Evolutionary conservation across 2,329 filamentous ascomycete genomes (phyloP).

Genomic region (Westerdykella sp.): DNA sequence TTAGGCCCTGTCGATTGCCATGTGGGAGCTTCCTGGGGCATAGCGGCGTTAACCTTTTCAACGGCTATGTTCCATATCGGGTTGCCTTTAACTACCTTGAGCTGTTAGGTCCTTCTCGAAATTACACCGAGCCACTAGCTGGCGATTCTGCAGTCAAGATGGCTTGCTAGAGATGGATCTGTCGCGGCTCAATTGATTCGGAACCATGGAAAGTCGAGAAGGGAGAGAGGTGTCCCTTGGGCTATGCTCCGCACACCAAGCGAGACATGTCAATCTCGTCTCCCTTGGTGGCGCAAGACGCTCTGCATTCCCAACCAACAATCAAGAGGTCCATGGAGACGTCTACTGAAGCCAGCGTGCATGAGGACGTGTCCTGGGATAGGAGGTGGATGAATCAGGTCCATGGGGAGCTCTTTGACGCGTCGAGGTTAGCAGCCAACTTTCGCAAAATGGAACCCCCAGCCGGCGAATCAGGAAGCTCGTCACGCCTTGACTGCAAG

Average conservation of each 20-base stretch:
- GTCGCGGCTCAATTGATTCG: background rate
- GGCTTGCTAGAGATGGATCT: background rate
- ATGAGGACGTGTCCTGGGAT: conserved; percentile 7
- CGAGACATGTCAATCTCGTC: background rate
- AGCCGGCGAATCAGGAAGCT: conserved; percentile 1
- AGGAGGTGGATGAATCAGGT: conserved; percentile 13
- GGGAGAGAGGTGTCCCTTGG: conserved; percentile 6
- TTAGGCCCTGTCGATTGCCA: background rate
- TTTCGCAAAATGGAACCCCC: conserved; percentile 1
- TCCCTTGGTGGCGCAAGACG: background rate
- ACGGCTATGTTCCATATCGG: conserved; percentile 12
- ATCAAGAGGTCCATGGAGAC: too few relatives aligned
- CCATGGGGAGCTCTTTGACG: background rate
- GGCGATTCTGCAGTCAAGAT: background rate
- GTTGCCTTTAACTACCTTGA: conserved; percentile 14
- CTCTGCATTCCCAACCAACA: too few relatives aligned
- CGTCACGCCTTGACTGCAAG: background rate
- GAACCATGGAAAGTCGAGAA: conserved; percentile 11
- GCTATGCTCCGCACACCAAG: too few relatives aligned
- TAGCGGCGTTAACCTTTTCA: conserved; percentile 20
- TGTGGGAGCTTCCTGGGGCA: conserved; percentile 8
- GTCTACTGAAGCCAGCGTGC: conserved; percentile 1
- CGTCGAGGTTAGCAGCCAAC: conserved; percentile 1
- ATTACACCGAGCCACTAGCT: conserved; percentile 26
- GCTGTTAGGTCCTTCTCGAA: conserved; percentile 17